These are phyloP conservation scores for Tylopilus felleus DNA, from an alignment of 768 basidiomycete genomes.

Conservation along the genomic window DNA sequence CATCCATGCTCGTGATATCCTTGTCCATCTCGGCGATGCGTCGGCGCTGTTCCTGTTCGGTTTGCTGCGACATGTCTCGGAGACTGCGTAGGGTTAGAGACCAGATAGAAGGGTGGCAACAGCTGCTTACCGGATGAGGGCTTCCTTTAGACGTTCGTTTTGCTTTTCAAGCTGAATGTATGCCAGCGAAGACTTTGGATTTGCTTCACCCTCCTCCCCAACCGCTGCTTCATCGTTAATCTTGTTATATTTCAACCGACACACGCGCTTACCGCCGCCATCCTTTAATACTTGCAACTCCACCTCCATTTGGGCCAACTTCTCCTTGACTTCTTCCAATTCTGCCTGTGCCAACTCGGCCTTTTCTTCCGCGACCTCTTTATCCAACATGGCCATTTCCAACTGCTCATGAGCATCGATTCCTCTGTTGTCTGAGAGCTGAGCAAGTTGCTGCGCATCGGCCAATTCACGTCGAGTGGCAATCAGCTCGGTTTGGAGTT, in stretches of 20 bases:
- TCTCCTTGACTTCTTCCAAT: constrained; percentile 76
- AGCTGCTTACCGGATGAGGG: constrained; percentile 66
- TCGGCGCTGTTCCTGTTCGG: constrained; percentile 77
- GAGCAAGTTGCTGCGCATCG: constrained; percentile 71
- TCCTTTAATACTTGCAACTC: constrained; percentile 79
- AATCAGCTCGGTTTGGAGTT: constrained; percentile 76
- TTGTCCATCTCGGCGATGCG: constrained; percentile 88
- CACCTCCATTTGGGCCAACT: constrained; percentile 73
- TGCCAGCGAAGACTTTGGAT: constrained; percentile 56
- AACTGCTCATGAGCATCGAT: constrained; percentile 84
- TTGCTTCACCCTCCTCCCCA: constrained; percentile 31
- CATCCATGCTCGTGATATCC: constrained; percentile 73
- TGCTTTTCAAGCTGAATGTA: constrained; percentile 93
- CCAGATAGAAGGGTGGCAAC: background rate
- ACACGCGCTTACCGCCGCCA: constrained; percentile 34
- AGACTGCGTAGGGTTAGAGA: constrained; percentile 44
- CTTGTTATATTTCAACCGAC: background rate
- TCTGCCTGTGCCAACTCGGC: constrained; percentile 78
- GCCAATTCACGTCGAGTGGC: constrained; percentile 72
- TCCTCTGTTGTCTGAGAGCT: constrained; percentile 65
- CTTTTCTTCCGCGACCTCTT: constrained; percentile 93
- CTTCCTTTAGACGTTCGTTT: constrained; percentile 93
- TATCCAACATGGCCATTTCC: constrained; percentile 93
- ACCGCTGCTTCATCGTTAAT: constrained; percentile 14
- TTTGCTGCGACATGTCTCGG: constrained; percentile 85